Conservation (phyloP, 2,329 filamentous ascomycete genomes). For the Phialophora tarda region DNA sequence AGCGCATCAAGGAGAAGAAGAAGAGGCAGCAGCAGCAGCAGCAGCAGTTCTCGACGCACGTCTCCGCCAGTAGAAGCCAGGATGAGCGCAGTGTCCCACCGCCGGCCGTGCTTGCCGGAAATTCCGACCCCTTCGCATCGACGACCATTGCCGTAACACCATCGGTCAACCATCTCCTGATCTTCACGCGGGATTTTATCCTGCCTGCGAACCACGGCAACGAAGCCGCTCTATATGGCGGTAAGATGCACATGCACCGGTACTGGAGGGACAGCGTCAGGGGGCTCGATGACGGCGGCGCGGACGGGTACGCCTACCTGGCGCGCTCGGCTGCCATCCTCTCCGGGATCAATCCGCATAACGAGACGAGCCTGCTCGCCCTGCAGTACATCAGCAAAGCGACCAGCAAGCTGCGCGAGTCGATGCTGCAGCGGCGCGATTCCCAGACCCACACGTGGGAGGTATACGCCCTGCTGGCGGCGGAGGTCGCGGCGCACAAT, state of each 20-base stretch:
- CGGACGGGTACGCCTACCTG: conserved; percentile 17
- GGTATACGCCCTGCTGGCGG: conserved; percentile 26
- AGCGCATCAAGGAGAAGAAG: conserved; percentile 6
- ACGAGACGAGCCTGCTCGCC: conserved; percentile 1
- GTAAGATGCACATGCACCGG: neutral
- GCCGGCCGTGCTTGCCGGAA: conserved; percentile 10
- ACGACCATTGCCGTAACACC: conserved; percentile 10
- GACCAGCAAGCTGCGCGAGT: conserved; percentile 14
- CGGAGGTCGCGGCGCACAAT: conserved; percentile 21
- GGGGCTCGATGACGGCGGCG: conserved; percentile 10
- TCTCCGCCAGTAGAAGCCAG: neutral
- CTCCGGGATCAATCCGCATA: neutral
- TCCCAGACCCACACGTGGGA: conserved; percentile 5
- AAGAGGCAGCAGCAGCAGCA: neutral
- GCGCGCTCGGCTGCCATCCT: conserved; percentile 12
- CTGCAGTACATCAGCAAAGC: conserved; percentile 18
- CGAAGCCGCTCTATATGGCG: conserved; percentile 6
- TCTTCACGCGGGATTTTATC: conserved; percentile 20
- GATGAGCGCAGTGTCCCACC: neutral
- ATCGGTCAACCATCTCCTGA: conserved; percentile 16
- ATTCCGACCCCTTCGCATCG: conserved; percentile 19
- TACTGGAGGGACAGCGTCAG: conserved; percentile 17
- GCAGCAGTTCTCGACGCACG: neutral
- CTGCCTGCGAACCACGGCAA: conserved; percentile 10
- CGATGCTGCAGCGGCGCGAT: neutral